Evolutionary conservation across 371 early-diverging fungal genomes (phyloP).

Genomic region (Haplosporangium sp.): DNA sequence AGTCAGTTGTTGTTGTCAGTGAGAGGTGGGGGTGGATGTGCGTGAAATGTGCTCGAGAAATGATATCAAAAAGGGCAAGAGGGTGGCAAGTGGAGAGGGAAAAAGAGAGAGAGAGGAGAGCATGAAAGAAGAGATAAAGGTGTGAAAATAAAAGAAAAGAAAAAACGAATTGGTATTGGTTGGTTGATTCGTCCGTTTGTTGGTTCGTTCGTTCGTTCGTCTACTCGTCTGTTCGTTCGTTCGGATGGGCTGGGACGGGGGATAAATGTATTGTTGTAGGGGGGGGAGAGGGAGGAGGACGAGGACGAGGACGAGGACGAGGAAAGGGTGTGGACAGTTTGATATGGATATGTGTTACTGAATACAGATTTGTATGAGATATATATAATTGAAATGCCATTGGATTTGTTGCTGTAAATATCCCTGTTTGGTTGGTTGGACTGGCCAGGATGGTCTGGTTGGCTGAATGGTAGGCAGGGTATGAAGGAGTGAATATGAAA

Average conservation of each 20-base stretch:
- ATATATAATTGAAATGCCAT: too few species aligned
- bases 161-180: background rate
- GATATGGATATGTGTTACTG: too few species aligned
- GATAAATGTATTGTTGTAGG: too few species aligned
- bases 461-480: background rate
- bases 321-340: background rate
- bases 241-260: too few species aligned
- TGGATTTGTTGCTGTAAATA: too few species aligned
- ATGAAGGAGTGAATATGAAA: background rate
- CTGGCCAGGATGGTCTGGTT: background rate
- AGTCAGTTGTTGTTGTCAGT: too few species aligned
- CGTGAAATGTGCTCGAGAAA: too few species aligned
- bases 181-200: background rate
- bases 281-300: background rate
- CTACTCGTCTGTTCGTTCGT: too few species aligned
- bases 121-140: too few species aligned
- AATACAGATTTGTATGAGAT: too few species aligned
- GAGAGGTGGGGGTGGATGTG: too few species aligned
- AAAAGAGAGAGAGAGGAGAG: background rate
- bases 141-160: background rate
- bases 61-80: slow-evolving; percentile 1
- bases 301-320: background rate
- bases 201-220: background rate
- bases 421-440: background rate
- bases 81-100: slow-evolving; percentile 1